These are phyloP conservation scores for Corynespora cassiicola DNA, from an alignment of 2,329 filamentous ascomycete genomes.

Conservation along the genomic window DNA sequence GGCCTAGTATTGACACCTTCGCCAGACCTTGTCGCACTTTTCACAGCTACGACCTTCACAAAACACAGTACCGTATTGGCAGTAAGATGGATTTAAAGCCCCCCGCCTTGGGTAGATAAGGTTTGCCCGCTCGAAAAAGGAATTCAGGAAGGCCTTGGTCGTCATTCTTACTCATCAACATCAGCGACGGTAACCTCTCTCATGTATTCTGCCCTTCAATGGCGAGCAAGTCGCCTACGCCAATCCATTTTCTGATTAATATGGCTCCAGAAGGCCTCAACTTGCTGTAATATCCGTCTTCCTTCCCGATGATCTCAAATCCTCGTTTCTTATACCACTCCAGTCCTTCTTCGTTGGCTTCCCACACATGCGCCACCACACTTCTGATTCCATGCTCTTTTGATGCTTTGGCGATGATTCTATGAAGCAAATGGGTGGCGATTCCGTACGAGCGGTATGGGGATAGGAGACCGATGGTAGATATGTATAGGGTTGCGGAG, in stretches of 20 bases:
- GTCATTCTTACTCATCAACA: too few species aligned
- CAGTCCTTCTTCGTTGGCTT: constrained; percentile 65
- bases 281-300: constrained; percentile 65
- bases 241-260: constrained; percentile 55
- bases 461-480: constrained; percentile 65
- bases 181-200: too few species aligned
- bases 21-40: too few species aligned
- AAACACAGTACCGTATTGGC: too few species aligned
- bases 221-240: constrained; percentile 40
- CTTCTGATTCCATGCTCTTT: constrained; percentile 57
- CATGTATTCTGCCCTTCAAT: too few species aligned
- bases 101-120: too few species aligned
- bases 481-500: constrained; percentile 62
- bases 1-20: too few species aligned
- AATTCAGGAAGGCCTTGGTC: too few species aligned
- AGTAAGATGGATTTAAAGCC: too few species aligned
- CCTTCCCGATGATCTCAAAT: constrained; percentile 59
- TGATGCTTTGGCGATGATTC: constrained; percentile 54
- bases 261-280: constrained; percentile 63
- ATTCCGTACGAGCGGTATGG: constrained; percentile 66
- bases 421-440: constrained; percentile 60
- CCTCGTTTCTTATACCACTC: constrained; percentile 67
- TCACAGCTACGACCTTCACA: too few species aligned
- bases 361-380: constrained; percentile 70
- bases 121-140: too few species aligned